These are phyloP conservation scores for Pugionium cornutum DNA, from an alignment of 345 rosid genomes.

Conservation along the genomic window DNA sequence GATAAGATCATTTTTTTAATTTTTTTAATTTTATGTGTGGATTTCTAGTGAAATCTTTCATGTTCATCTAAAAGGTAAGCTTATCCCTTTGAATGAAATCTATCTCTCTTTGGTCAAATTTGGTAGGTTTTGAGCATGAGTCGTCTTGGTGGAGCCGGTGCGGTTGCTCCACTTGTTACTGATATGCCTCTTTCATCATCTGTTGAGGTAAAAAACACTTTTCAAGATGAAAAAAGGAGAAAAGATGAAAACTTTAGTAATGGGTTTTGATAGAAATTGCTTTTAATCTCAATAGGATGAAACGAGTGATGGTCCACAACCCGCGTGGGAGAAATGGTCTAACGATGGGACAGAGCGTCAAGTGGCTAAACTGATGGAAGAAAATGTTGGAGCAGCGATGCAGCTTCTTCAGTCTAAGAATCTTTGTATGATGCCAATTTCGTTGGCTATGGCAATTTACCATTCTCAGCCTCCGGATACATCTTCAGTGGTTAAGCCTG, in stretches of 20 bases:
- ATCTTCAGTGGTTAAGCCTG: constrained; percentile 74
- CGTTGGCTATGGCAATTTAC: constrained; percentile 90
- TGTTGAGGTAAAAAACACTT: constrained; percentile 62
- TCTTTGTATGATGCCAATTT: constrained; percentile 98
- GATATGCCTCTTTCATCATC: constrained; percentile 85
- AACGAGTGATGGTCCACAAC: constrained; percentile 77
- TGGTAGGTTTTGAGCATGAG: constrained; percentile 98
- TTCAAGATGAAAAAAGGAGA: not conserved
- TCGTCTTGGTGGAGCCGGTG: constrained; percentile 96
- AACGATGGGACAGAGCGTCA: constrained; percentile 91
- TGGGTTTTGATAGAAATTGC: constrained; percentile 13
- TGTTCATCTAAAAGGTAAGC: constrained; percentile 35
- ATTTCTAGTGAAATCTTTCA: constrained; percentile 28
- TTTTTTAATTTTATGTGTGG: not conserved
- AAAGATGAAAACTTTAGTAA: constrained; percentile 22
- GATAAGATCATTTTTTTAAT: constrained; percentile 16
- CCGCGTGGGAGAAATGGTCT: constrained; percentile 98
- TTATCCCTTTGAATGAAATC: constrained; percentile 27
- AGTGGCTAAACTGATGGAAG: constrained; percentile 98
- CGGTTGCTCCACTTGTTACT: constrained; percentile 97
- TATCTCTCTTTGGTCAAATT: constrained; percentile 38
- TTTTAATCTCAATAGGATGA: constrained; percentile 60
- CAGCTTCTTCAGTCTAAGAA: constrained; percentile 97
- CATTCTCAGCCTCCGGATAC: constrained; percentile 79
- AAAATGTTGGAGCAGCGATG: constrained; percentile 96